phyloP scores from a whole-genome alignment of 495 filamentous ascomycete species.

The Penicillium cinerascens region DNA sequence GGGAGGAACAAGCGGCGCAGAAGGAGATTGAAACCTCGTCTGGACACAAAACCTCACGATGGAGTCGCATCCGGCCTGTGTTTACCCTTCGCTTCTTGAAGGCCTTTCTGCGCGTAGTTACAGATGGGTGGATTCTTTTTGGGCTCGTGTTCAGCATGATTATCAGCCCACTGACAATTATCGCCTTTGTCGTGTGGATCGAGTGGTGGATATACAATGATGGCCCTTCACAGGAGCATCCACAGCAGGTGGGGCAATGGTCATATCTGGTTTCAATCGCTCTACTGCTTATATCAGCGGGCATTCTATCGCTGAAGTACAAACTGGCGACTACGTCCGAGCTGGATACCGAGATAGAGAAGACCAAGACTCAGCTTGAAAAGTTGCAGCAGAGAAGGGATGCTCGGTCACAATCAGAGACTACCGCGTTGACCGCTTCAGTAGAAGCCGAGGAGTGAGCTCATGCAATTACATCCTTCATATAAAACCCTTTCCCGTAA shows the following conservation, averaged over 20 bases:
- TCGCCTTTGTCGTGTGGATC: constrained; percentile 33
- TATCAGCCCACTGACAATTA: constrained; percentile 30
- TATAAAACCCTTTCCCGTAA: neutral
- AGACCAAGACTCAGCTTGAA: constrained; percentile 11
- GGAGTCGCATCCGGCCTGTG: constrained; percentile 1
- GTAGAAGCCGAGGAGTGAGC: neutral
- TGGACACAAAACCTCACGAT: neutral
- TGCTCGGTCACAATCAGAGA: neutral
- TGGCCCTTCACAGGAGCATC: constrained; percentile 28
- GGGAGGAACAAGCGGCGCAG: neutral
- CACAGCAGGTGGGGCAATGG: constrained; percentile 36
- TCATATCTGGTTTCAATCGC: constrained; percentile 25
- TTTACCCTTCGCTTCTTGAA: constrained; percentile 13
- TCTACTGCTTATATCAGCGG: constrained; percentile 28
- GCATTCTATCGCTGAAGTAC: constrained; percentile 26
- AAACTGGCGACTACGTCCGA: constrained; percentile 23
- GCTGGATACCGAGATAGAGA: constrained; percentile 24
- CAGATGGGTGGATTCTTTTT: constrained; percentile 20
- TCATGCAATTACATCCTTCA: neutral
- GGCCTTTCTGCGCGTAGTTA: constrained; percentile 7
- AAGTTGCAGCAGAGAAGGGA: constrained; percentile 17
- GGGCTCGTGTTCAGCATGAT: constrained; percentile 31
- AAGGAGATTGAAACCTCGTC: neutral
- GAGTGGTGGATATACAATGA: constrained; percentile 34
- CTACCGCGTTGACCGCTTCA: neutral